These are phyloP conservation scores for Cichorium intybus DNA, from an alignment of 140 eudicot genomes.

Conservation along the genomic window DNA sequence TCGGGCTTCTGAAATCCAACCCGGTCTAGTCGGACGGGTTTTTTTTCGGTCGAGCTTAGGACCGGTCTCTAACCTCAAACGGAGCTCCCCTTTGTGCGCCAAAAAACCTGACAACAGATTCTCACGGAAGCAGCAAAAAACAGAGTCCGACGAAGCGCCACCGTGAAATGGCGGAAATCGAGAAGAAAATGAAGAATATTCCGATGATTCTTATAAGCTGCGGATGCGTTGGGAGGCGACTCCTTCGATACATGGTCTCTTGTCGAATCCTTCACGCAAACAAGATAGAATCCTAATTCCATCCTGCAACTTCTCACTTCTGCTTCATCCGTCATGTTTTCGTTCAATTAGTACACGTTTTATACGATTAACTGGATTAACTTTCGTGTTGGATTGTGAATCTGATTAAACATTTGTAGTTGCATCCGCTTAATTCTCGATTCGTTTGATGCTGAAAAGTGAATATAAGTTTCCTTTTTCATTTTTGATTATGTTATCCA, in stretches of 20 bases:
- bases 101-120: not conserved
- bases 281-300: constrained; percentile 30
- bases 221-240: constrained; percentile 75
- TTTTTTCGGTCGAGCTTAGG: no score
- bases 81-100: no score
- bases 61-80: no score
- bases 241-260: constrained; percentile 66
- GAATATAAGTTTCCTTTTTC: not conserved
- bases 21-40: no score
- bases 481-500: not conserved
- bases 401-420: no score
- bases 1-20: no score
- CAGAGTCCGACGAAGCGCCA: not conserved
- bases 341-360: not conserved
- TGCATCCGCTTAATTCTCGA: not conserved
- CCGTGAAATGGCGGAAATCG: not conserved
- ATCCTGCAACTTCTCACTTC: not conserved
- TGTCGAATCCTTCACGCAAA: constrained; percentile 59
- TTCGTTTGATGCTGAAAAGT: not conserved
- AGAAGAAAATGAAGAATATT: constrained; percentile 44
- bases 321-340: constrained; percentile 1
- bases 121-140: not conserved
- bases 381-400: not conserved
- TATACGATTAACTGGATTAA: not conserved
- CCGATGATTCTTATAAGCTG: constrained; percentile 63